Base-by-base conservation (phyloP, 257 asterid genomes). In the Capsicum chinense region DNA sequence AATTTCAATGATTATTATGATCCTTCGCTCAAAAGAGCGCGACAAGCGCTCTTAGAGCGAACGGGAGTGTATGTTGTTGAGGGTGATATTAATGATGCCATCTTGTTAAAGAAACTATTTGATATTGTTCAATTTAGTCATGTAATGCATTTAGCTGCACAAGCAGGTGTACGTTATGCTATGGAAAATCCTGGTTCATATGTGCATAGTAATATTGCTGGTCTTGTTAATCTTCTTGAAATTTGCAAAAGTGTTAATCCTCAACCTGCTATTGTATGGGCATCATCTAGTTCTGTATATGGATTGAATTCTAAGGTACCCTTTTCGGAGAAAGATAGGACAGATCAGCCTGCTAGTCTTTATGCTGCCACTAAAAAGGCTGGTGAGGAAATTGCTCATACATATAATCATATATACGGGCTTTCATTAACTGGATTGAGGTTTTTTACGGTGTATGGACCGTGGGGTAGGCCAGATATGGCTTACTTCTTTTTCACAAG, bases 401-500 rank as follows among this genome's bases (percentile, higher is more conserved):
- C 99, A 17, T 95, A 95, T 82, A 95, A 95, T 79, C 98, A 95
- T 83, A 95, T 94, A 42, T 91, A 94, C 10, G 99, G 99, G 44
- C 98, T 95, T 82, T 95, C 99, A 0, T 84, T 95, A 3, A 95
- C 99, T 1, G 99, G 98, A 19, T 88, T 95, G 92, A 89, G 99
- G 37, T 95, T 95, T 68, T 95, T 95, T 88, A 95, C 99, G 6
- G 99, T 95, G 59, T 95, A 95, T 76, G 99, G 99, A 56, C 98
- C 99, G 0, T 96, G 98, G 99, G 99, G 99, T 68, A 89, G 99
- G 90, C 99, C 99, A 21, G 99, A 96, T 48, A 96, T 96, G 99
- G 99, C 99, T 0, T 96, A 96, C 86, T 96, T 94, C 97, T 96
- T 96, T 68, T 96, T 96, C 58, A 94, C 95, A 0, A 91, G 86